phyloP scores from a whole-genome alignment of 495 filamentous ascomycete species.

The Trichocladium uniseriatum region DNA sequence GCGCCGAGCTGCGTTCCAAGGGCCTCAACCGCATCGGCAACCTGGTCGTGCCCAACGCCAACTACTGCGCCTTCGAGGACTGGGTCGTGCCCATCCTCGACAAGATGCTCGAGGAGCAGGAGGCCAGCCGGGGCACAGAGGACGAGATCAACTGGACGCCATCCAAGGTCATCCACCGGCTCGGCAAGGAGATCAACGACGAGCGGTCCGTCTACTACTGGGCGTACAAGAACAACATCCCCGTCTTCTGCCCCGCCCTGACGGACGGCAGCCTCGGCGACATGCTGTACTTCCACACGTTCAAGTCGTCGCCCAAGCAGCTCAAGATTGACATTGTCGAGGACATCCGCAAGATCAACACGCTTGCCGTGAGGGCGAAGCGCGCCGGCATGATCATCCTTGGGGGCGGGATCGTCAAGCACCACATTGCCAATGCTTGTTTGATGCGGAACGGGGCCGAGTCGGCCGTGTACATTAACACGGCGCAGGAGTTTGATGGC shows the following conservation, averaged over 20 bases:
- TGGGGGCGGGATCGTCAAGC: constrained; percentile 87
- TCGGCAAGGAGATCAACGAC: constrained; percentile 88
- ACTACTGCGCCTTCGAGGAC: constrained; percentile 96
- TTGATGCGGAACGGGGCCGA: constrained; percentile 96
- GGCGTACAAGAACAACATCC: constrained; percentile 88
- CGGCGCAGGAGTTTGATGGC: constrained; percentile 92
- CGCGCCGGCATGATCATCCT: constrained; percentile 88
- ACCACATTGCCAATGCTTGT: constrained; percentile 95
- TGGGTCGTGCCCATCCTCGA: constrained; percentile 92
- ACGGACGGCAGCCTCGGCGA: constrained; percentile 93
- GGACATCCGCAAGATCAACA: constrained; percentile 83
- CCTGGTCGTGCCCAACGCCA: constrained; percentile 88
- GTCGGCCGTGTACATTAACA: constrained; percentile 93
- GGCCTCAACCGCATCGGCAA: constrained; percentile 96
- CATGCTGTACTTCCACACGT: constrained; percentile 97
- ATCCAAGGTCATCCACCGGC: constrained; percentile 69
- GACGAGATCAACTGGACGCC: constrained; percentile 82
- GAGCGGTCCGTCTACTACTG: constrained; percentile 85
- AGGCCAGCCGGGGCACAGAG: constrained; percentile 58
- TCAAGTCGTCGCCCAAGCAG: constrained; percentile 67
- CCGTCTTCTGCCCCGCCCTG: constrained; percentile 90
- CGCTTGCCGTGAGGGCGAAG: constrained; percentile 72
- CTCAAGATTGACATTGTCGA: constrained; percentile 80
- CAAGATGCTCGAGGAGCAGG: constrained; percentile 85
- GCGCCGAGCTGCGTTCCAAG: constrained; percentile 64